Base-by-base conservation (phyloP, 192 early-diverging fungal species). In the Spizellomyces punctatus region DNA sequence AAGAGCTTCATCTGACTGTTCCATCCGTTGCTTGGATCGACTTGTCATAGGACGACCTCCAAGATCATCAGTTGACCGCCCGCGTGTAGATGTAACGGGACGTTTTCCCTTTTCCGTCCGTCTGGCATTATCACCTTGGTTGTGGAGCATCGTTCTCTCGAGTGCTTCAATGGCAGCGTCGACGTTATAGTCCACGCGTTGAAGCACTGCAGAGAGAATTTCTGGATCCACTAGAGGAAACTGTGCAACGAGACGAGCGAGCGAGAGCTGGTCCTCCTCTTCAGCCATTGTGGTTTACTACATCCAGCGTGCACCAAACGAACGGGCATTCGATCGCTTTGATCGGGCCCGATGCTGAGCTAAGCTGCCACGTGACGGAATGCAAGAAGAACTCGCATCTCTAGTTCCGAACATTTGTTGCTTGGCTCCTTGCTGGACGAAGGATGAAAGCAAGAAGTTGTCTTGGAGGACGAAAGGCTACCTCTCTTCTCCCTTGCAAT, bases 161-260 rank as follows among this genome's bases (percentile, higher is more conserved):
- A 67, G 54, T 10, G 66, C 66, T 10, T 58, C 10, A 48, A 22
- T 14, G 52, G 50, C 27, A 60, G 52, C 27, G 8, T 36, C 54
- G 49, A 58, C 22, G 16, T 67, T 16, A 19, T 46, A 67, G n/a
- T 59, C 22, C 10, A n/a, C 45, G 8, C 52, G 14, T 36, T 16
- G 22, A 8, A 46, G n/a, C 16, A 67, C 52, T 27, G 49, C 17
- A 5, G 19, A 61, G 10, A 67, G 36, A 58, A n/a, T 55, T 0
- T 57, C 22, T 8, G 50, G 22, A n/a, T n/a, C 17, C 12, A 58
- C 66, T 14, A 60, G 16, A 4, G 66, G 66, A 42, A 67, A 67
- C 5, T 21, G 54, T 16, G 66, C 66, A 57, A 67, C 58, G 6
- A 67, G 66, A 7, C 54, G 46, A 8, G 66, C 66, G 50, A 67